These are phyloP conservation scores for Phialophora verrucosa DNA, from an alignment of 2,329 filamentous ascomycete species.

Conservation along the genomic window DNA sequence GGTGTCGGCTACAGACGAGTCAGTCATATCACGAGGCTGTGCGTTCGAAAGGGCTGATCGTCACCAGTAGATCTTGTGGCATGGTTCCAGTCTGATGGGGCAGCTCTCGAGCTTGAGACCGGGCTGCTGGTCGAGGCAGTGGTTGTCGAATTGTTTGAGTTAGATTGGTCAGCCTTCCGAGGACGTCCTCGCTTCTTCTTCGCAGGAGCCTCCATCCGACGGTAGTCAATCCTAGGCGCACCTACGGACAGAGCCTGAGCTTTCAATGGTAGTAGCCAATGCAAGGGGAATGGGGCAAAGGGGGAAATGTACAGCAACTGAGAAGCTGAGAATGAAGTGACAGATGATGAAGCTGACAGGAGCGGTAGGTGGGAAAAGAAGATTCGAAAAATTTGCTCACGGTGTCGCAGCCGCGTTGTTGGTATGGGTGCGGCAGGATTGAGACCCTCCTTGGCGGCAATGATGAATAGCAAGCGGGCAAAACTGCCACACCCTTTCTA, in stretches of 20 bases:
- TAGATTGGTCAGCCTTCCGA: neutral
- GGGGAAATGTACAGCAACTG: neutral
- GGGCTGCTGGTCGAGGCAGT: neutral
- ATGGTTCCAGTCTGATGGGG: neutral
- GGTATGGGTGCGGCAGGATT: neutral
- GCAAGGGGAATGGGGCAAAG: neutral
- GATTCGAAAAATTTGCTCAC: neutral
- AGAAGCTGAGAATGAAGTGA: neutral
- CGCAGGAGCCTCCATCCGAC: neutral
- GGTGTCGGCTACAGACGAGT: constrained; percentile 1
- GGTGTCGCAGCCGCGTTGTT: neutral
- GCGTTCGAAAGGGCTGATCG: neutral
- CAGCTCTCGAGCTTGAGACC: neutral
- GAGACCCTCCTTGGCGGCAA: neutral
- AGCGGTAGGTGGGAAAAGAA: neutral
- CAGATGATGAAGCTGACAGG: neutral
- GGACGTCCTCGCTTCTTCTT: constrained; percentile 1
- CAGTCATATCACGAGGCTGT: constrained; percentile 3
- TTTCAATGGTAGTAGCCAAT: neutral
- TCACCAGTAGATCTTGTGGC: neutral
- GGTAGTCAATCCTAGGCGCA: neutral
- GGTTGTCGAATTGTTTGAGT: neutral
- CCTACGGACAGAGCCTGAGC: neutral
- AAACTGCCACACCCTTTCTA: neutral
- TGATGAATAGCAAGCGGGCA: neutral